Conservation (phyloP, 169 alveolate genomes). For the Pseudocohnilembus persalinus region DNA sequence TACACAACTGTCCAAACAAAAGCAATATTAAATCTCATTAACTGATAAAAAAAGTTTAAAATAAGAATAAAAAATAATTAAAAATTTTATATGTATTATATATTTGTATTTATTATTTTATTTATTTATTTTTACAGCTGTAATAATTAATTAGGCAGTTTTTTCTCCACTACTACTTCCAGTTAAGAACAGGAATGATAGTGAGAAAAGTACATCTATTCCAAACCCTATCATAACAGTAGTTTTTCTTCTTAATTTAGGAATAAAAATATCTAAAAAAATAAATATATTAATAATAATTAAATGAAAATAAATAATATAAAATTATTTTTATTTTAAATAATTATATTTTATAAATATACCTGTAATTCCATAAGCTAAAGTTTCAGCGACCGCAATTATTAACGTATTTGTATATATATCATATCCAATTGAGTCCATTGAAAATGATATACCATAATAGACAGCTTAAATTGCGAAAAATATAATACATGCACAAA, state of each 20-base stretch:
- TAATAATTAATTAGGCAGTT: conserved; percentile 24
- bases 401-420: conserved; percentile 27
- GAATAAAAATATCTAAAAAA: conserved; percentile 29
- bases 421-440: conserved; percentile 25
- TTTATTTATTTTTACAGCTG: conserved; percentile 25
- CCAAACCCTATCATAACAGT: conserved; percentile 19
- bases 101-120: too few species aligned
- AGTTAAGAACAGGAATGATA: conserved; percentile 12
- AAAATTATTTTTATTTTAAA: neutral
- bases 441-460: conserved; percentile 45
- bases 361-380: conserved; percentile 41
- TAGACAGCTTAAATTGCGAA: conserved; percentile 34
- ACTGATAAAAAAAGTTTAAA: neutral
- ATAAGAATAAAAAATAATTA: neutral
- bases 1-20: conserved; percentile 41
- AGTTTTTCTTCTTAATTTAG: conserved; percentile 27
- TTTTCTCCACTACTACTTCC: conserved; percentile 1
- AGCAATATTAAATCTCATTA: conserved; percentile 43
- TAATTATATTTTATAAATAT: neutral
- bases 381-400: conserved; percentile 29
- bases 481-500: conserved; percentile 32
- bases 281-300: too few species aligned
- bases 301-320: neutral
- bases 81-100: neutral
- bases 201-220: conserved; percentile 6